phyloP scores from a whole-genome alignment of 805 yeast genomes.

The Candida odintsovae region DNA sequence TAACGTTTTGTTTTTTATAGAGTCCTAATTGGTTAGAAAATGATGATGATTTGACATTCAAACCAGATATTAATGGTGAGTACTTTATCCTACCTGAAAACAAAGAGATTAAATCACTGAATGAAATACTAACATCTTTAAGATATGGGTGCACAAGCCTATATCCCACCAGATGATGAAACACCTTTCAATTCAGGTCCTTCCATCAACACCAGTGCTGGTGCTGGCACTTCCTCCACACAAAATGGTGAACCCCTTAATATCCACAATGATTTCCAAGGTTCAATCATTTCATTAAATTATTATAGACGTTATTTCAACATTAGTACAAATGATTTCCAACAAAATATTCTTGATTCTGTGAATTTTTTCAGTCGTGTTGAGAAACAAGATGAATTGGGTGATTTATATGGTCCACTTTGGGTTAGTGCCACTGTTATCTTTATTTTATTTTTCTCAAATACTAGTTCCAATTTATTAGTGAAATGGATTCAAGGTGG shows the following conservation, averaged over 20 bases:
- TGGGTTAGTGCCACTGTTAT: slow-evolving; percentile 88
- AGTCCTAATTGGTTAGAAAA: slow-evolving; percentile 20
- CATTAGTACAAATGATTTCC: slow-evolving; percentile 58
- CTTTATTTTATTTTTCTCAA: slow-evolving; percentile 66
- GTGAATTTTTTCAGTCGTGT: slow-evolving; percentile 46
- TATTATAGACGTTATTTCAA: slow-evolving; percentile 66
- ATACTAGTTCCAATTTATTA: slow-evolving; percentile 63
- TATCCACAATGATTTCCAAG: slow-evolving; percentile 24
- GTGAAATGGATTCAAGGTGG: slow-evolving; percentile 40
- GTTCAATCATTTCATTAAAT: slow-evolving; percentile 47
- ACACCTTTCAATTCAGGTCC: slow-evolving; percentile 12
- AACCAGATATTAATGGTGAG: slow-evolving; percentile 13
- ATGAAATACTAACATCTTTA: background rate
- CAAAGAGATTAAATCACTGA: too few relatives aligned
- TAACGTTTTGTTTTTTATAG: too few relatives aligned
- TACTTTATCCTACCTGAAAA: background rate
- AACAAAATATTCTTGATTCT: slow-evolving; percentile 45
- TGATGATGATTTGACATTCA: slow-evolving; percentile 16
- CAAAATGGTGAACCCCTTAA: background rate
- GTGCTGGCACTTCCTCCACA: background rate
- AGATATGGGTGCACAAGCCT: slow-evolving; percentile 25
- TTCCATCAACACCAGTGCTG: background rate
- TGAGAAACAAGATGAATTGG: slow-evolving; percentile 36
- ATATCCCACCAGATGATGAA: slow-evolving; percentile 27
- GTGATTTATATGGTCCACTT: slow-evolving; percentile 82